Conservation (phyloP, 192 early-diverging fungal genomes). For the Umbelopsis isabellina region DNA sequence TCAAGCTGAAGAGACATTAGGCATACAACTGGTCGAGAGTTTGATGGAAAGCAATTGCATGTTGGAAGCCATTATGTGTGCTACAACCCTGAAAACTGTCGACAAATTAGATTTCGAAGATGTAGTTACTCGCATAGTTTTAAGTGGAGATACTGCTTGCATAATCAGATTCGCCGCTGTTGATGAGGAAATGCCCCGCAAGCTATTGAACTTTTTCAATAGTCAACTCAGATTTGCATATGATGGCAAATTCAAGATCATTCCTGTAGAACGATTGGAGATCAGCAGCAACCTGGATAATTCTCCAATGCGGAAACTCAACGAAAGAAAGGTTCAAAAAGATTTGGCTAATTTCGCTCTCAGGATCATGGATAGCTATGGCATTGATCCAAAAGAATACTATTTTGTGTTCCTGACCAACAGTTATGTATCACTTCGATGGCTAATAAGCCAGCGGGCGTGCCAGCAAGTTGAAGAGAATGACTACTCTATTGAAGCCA, state of each 20-base stretch:
- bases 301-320: constrained; percentile 20
- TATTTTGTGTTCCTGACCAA: constrained; percentile 38
- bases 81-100: constrained; percentile 22
- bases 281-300: background rate
- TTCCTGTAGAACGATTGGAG: background rate
- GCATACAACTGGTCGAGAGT: constrained; percentile 7
- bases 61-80: constrained; percentile 28
- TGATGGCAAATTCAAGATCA: background rate
- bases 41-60: constrained; percentile 23
- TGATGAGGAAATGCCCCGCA: background rate
- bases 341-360: constrained; percentile 30
- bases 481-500: constrained; percentile 32
- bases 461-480: constrained; percentile 34
- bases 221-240: constrained; percentile 22
- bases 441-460: constrained; percentile 27
- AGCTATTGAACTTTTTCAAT: constrained; percentile 25
- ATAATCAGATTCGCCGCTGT: constrained; percentile 8
- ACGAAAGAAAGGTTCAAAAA: constrained; percentile 37
- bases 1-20: constrained; percentile 23
- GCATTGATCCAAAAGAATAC: constrained; percentile 5
- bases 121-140: constrained; percentile 23
- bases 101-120: constrained; percentile 22
- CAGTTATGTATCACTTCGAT: constrained; percentile 32
- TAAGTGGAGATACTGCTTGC: background rate
- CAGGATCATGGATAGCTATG: constrained; percentile 22